Percentiles rank a stretch among this genome's conserved stretches.
Evolutionary conservation across 306 rosid species (phyloP).

Genomic region (Pueraria montana): DNA sequence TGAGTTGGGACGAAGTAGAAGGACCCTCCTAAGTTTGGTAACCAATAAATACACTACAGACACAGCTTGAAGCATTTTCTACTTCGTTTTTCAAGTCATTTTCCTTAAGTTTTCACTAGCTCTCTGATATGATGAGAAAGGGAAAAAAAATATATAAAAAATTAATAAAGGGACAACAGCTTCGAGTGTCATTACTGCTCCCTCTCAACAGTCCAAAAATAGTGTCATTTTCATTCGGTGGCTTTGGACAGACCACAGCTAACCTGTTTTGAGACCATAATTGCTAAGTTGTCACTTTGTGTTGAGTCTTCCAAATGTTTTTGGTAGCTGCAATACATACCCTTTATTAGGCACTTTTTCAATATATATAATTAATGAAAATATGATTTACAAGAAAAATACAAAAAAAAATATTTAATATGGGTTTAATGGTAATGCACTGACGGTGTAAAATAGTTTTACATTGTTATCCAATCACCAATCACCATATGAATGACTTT

Average conservation of each 20-base stretch:
- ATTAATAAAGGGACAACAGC: conserved; percentile 25
- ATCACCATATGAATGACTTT: no score
- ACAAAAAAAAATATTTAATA: background rate
- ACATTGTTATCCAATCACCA: no score
- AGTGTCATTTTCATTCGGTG: conserved; percentile 36
- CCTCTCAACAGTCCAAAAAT: conserved; percentile 36
- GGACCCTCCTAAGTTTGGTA: conserved; percentile 33
- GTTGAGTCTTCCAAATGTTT: background rate
- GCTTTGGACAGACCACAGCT: background rate
- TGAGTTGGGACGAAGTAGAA: conserved; percentile 12
- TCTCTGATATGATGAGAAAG: background rate
- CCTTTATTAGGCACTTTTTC: background rate
- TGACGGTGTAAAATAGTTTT: no score
- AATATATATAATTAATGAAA: background rate
- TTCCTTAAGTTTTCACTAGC: conserved; percentile 8
- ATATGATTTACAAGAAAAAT: background rate
- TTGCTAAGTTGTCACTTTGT: conserved; percentile 21
- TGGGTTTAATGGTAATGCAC: no score
- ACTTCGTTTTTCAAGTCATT: background rate
- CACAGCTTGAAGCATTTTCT: conserved; percentile 14
- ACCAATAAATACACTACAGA: conserved; percentile 30
- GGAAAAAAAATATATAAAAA: background rate
- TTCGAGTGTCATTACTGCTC: conserved; percentile 30
- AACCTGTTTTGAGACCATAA: conserved; percentile 20
- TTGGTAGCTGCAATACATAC: background rate